Evolutionary conservation across 371 early-diverging fungal species (phyloP), one percentile per base, ranked within the genome.

Genomic region (Syncephalastrum monosporum): DNA sequence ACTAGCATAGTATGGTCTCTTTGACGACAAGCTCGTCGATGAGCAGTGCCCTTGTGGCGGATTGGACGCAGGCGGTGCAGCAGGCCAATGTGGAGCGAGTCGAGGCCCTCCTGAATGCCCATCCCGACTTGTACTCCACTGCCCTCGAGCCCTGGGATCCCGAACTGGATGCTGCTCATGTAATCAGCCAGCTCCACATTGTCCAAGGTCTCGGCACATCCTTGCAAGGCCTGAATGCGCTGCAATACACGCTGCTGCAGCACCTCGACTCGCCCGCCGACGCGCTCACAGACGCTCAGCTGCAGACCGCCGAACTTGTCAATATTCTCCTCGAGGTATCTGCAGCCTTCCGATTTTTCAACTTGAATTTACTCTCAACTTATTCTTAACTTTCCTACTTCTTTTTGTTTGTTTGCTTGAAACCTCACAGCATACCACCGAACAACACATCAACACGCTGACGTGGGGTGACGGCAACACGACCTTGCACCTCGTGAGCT

Each of bases 51-150:
- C 48, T 70, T 14, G 48, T 67, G 23, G 56, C 10, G 7, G 77
- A 74, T 16, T 72, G 77, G 77, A 61, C 67, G 15, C 55, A 42
- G 8, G 67, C 74, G 3, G 53, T 72, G 1, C 66, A 59, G 16
- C 57, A 66, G 33, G 53, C 53, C n/a, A 57, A 74, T 50, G 48
- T 63, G 3, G 45, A 46, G 27, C 56, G 48, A 23, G 56, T 65
- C 0, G 49, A 64, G 24, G 42, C 12, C 25, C 49, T 69, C 16
- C 21, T 67, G 3, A 17, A 51, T 24, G 49, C 52, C 5, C 56
- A 71, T 55, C 68, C 66, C 16, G 68, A 65, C 19, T 42, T 75
- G 50, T 50, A 69, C 45, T 75, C 70, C 70, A 66, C 57, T 21
- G 68, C 75, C 42, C 42, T 60, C 17, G 24, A 38, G 3, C 19